Base-by-base conservation (phyloP, 306 rosid species). In the Gillenia trifoliata region DNA sequence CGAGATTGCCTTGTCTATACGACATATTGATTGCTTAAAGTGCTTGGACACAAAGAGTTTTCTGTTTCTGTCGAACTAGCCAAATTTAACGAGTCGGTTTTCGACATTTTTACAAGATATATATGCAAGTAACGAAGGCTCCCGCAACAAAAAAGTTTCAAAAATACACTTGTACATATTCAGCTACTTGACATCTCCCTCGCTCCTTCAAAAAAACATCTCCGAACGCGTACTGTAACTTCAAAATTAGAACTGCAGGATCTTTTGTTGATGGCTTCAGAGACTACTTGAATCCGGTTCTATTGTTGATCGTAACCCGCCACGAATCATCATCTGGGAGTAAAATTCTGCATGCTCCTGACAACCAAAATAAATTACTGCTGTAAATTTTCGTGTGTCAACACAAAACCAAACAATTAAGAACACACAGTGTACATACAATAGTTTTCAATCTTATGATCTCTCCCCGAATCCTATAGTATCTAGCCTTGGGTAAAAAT, bases 301-400 rank as follows among this genome's bases (percentile, higher is more conserved):
- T 23, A 71, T 71, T 22, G 66, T 55, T 15, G 75, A 71, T 56
- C 75, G 66, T 56, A 71, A 25, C 26, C 75, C 66, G 3, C 75
- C 38, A 1, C 75, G 75, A 13, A 25, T 17, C 75, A 71, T 71
- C 75, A 71, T 71, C 38, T 71, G 75, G 52, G 75, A 56, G 75
- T 71, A 71, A 56, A 71, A 71, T n/a, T 71, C 66, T 2, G 75
- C 75, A 9, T 71, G 75, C 56, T 71, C 75, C 75, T 71, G 66
- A 23, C 29, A 56, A 55, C 17, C 34, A 36, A 22, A 15, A 38
- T 1, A 2, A 20, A 16, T 10, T 34, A 10, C 10, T 4, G 29
- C 55, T 8, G n/a, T 22, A 1, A 54, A 55, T 33, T n/a, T n/a
- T n/a, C n/a, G n/a, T n/a, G n/a, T n/a, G n/a, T n/a, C n/a, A n/a